Conservation (phyloP, 495 filamentous ascomycete species). For the Neurospora sp. region DNA sequence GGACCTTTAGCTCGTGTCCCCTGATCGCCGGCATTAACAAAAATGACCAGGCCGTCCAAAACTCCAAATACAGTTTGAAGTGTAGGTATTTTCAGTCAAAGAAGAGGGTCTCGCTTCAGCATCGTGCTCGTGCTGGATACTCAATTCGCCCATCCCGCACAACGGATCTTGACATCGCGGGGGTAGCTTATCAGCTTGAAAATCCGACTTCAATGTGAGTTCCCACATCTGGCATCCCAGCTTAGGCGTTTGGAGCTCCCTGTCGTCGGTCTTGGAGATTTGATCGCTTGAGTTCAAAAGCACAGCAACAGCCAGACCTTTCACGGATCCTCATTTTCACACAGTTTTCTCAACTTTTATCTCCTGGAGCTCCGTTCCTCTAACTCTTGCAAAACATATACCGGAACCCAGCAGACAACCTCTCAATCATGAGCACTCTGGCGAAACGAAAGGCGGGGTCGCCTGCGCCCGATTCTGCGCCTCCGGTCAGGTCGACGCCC, state of each 20-base stretch:
- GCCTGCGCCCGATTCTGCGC: background rate
- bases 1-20: background rate
- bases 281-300: background rate
- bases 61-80: background rate
- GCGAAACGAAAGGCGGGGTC: background rate
- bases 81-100: background rate
- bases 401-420: background rate
- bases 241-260: background rate
- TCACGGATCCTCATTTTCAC: too few species aligned
- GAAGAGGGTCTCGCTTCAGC: background rate
- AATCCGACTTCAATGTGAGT: background rate
- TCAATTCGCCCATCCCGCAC: background rate
- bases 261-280: background rate
- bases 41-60: background rate
- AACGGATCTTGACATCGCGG: background rate
- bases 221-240: background rate
- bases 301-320: too few species aligned
- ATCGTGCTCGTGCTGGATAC: background rate
- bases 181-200: background rate
- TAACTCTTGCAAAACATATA: background rate
- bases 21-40: background rate
- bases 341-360: background rate
- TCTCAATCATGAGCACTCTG: background rate
- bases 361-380: background rate
- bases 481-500: background rate